These are phyloP conservation scores for Elaeis oleifera DNA, from an alignment of 202 grass and related monocot species.

Conservation along the genomic window DNA sequence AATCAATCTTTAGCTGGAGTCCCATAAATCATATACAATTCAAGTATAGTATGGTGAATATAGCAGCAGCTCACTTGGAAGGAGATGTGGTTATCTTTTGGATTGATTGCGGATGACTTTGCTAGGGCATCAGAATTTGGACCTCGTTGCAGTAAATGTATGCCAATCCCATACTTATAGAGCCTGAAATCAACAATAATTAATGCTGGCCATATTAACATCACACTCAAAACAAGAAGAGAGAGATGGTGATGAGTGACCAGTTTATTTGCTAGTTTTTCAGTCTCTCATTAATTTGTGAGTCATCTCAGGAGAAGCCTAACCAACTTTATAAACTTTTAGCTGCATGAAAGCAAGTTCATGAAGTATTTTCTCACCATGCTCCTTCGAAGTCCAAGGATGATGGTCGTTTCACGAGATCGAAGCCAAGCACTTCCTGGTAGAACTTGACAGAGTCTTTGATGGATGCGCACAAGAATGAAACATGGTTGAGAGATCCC, in stretches of 20 bases:
- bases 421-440: slow-evolving; percentile 61
- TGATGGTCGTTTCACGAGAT: slow-evolving; percentile 56
- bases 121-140: background rate
- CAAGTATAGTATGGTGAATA: background rate
- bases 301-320: too few species aligned
- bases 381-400: slow-evolving; percentile 67
- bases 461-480: slow-evolving; percentile 55
- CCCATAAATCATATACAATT: background rate
- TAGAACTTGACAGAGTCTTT: slow-evolving; percentile 56
- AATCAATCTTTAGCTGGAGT: slow-evolving; percentile 12
- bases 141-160: slow-evolving; percentile 60
- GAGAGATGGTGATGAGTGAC: too few species aligned
- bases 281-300: too few species aligned
- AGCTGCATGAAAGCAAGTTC: too few species aligned
- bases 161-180: slow-evolving; percentile 43
- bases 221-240: too few species aligned
- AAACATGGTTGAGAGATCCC: slow-evolving; percentile 74
- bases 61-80: slow-evolving; percentile 45
- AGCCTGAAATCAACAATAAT: slow-evolving; percentile 33
- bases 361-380: slow-evolving; percentile 32
- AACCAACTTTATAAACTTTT: too few species aligned
- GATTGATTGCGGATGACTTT: slow-evolving; percentile 39
- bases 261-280: too few species aligned
- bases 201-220: too few species aligned
- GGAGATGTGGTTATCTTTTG: slow-evolving; percentile 72